Evolutionary conservation across 2,329 filamentous ascomycete species (phyloP), one percentile per base, ranked within the genome.

Genomic region (Nemania sp.): DNA sequence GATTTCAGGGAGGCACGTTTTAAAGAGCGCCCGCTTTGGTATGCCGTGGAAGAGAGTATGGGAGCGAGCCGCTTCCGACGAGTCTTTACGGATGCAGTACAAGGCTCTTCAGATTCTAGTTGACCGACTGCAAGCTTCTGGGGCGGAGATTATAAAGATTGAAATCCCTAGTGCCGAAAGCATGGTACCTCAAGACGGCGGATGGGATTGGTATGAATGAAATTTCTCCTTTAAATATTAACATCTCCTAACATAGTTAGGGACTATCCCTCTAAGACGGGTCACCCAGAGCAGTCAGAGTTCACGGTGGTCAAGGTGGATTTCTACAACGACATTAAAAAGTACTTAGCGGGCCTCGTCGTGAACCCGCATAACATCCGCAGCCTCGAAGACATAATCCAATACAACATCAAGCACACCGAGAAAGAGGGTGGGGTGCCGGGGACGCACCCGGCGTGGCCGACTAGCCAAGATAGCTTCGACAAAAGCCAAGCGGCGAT

Each of bases 31-130:
- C 1, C 85, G 81, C 0, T 93, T 94, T 65, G 92, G 91, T 6
- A 79, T 94, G 0, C 91, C 92, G 0, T 93, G 91, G 91, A 78
- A 87, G 49, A 89, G 86, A 71, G 91, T 93, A 80, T 94, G 91
- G 92, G 81, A 84, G 0, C 38, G 45, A 13, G 67, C 67, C 13
- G 13, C 49, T 24, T 47, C n/a, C 5, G 32, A 52, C 20, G 81
- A 88, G 53, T 87, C 88, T 0, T 84, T 88, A 49, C 72, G 78
- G 1, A 84, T 87, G 43, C 88, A 92, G 78, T 83, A 85, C 61
- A 72, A 80, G 0, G 81, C 84, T 6, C 83, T 93, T 3, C 77
- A 86, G 73, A 76, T 80, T 1, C 73, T 87, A 1, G 73, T 93
- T 11, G 75, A 81, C 0, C 74, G 88, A 26, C 86, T 94, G 41